These are phyloP conservation scores for Sporopachydermia lactativora DNA, from an alignment of 805 yeast species.

Conservation along the genomic window DNA sequence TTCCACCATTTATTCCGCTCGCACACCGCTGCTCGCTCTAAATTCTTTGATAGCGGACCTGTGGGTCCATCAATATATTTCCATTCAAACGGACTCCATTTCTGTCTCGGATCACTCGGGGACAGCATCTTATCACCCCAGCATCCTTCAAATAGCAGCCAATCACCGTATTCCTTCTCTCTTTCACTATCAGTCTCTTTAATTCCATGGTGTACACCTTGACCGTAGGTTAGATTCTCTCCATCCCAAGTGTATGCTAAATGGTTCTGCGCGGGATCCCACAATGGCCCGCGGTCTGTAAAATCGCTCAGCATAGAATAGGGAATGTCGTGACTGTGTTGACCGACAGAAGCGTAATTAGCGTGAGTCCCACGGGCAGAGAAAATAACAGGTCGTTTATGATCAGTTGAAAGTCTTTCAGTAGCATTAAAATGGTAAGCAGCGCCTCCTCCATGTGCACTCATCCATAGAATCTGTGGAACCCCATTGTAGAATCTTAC, in stretches of 20 bases:
- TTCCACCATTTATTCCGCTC: slow-evolving; percentile 92
- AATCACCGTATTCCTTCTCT: slow-evolving; percentile 43
- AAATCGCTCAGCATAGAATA: slow-evolving; percentile 83
- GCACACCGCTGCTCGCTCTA: slow-evolving; percentile 58
- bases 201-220: slow-evolving; percentile 12
- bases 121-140: slow-evolving; percentile 82
- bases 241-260: slow-evolving; percentile 76
- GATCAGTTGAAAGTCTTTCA: slow-evolving; percentile 39
- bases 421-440: slow-evolving; percentile 70
- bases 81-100: slow-evolving; percentile 82
- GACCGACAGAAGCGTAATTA: slow-evolving; percentile 90
- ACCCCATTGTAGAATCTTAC: slow-evolving; percentile 71
- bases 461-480: slow-evolving; percentile 87
- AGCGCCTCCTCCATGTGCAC: slow-evolving; percentile 96
- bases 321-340: slow-evolving; percentile 91
- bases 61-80: slow-evolving; percentile 84
- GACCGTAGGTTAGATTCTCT: slow-evolving; percentile 20
- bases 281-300: slow-evolving; percentile 87
- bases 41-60: slow-evolving; percentile 76
- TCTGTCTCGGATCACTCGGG: slow-evolving; percentile 63
- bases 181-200: slow-evolving; percentile 28
- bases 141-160: slow-evolving; percentile 71
- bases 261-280: slow-evolving; percentile 84
- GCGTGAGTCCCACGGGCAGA: slow-evolving; percentile 97
- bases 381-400: slow-evolving; percentile 58